Evolutionary conservation across 306 rosid genomes (phyloP), one percentile per base, ranked within the genome.

Genomic region (Pyrus betulifolia): DNA sequence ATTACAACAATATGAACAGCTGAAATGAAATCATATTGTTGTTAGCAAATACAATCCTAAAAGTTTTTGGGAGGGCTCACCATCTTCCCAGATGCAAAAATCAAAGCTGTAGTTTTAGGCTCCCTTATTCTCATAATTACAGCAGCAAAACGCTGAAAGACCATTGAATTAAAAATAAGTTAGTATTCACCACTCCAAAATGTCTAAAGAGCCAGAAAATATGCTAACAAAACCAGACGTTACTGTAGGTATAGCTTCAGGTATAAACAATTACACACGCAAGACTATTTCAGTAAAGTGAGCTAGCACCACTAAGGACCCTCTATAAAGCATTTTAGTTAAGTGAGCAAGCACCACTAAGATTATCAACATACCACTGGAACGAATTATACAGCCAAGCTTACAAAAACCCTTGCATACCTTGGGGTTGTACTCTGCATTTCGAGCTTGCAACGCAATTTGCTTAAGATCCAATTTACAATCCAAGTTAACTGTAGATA

Each of bases 391-490:
- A 30, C 72, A 49, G 55, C 18, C 23, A 69, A 45, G 11, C 87
- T 89, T 49, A 49, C 55, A 49, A 15, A 15, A 49, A 49, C 0
- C 8, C 8, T 15, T 5, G 55, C 91, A 69, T 86, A 84, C 98
- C 93, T 95, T 95, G 77, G 99, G 99, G 86, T 92, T 95, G 89
- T 95, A 95, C 84, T 95, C 97, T 21, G 99, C 97, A 82, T 95
- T 95, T 79, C 96, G 93, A 75, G 99, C 99, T 82, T 88, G 97
- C 31, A 95, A 86, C 7, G 97, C 97, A 81, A 95, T 95, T 69
- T 88, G 79, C 88, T 95, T 92, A 4, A 95, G 97, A 84, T 95
- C 97, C 86, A 95, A 83, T 84, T 92, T 95, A 84, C 97, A 92
- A 76, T 95, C 97, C 85, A 95, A 84, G 83, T 92, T 95, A 52